These are phyloP conservation scores for Raphanus raphanistrum DNA, from an alignment of 345 rosid species.

Conservation along the genomic window DNA sequence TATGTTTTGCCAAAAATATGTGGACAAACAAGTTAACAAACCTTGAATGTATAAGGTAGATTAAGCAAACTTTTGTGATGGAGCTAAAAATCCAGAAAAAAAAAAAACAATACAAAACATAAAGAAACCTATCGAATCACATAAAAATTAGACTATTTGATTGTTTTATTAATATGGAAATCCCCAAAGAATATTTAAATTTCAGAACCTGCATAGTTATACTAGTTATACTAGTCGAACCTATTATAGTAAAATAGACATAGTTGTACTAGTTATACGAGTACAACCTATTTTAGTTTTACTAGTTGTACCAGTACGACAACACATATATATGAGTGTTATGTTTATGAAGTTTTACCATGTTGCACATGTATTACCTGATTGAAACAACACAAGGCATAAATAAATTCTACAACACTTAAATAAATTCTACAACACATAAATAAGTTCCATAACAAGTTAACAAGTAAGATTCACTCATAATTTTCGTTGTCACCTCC, in stretches of 20 bases:
- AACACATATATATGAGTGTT: no score
- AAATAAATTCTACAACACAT: no score
- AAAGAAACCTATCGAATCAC: not conserved
- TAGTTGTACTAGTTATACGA: not conserved
- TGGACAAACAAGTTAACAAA: not conserved
- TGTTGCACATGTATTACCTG: no score
- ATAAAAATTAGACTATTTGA: not conserved
- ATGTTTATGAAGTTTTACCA: no score
- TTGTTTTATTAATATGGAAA: not conserved
- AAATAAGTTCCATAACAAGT: no score
- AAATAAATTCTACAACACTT: no score
- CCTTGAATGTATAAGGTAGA: not conserved
- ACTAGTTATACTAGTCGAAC: not conserved
- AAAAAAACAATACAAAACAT: not conserved
- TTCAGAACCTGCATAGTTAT: not conserved
- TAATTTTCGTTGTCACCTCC: no score
- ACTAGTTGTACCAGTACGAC: no score
- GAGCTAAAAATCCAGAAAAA: no score
- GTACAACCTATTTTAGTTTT: no score
- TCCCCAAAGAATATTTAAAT: not conserved
- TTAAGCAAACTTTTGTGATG: not conserved
- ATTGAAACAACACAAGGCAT: no score
- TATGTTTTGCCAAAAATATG: not conserved
- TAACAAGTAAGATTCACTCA: no score
- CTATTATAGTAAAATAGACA: not conserved